phyloP scores from a whole-genome alignment of 2,329 filamentous ascomycete species.

The Thelonectria olida region DNA sequence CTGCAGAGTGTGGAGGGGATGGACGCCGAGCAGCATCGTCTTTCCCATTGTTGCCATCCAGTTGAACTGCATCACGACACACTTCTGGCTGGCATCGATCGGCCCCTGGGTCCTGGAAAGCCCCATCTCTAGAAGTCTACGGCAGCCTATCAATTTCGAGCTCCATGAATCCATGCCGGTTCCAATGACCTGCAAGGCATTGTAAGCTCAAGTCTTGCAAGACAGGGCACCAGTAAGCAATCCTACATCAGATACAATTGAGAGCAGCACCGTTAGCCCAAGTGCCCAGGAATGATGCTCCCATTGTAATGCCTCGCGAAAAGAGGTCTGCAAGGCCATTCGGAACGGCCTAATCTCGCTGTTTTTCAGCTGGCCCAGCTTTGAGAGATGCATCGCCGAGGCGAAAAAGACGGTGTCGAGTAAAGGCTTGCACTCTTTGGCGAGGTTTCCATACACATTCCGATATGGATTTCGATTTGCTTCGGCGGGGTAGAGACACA shows the following conservation, averaged over 20 bases:
- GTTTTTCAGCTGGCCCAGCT: not conserved
- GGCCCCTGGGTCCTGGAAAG: not conserved
- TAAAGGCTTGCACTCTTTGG: not conserved
- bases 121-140: not conserved
- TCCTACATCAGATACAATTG: slow-evolving; percentile 8
- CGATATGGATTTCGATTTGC: slow-evolving; percentile 3
- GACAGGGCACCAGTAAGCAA: too few relatives aligned
- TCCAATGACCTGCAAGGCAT: not conserved
- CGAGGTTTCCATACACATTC: slow-evolving; percentile 1
- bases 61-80: slow-evolving; percentile 8
- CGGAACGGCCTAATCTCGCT: slow-evolving; percentile 1
- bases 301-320: not conserved
- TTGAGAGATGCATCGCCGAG: slow-evolving; percentile 10
- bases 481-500: not conserved
- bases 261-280: slow-evolving; percentile 3
- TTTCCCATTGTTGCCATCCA: slow-evolving; percentile 1
- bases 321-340: not conserved
- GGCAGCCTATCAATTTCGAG: slow-evolving; percentile 3
- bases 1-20: not conserved
- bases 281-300: not conserved
- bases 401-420: slow-evolving; percentile 1
- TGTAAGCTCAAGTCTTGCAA: too few relatives aligned
- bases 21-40: not conserved
- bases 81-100: not conserved
- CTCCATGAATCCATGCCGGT: slow-evolving; percentile 10